These are phyloP conservation scores for Candida labiduridarum DNA, from an alignment of 1,139 yeast species.

Conservation along the genomic window DNA sequence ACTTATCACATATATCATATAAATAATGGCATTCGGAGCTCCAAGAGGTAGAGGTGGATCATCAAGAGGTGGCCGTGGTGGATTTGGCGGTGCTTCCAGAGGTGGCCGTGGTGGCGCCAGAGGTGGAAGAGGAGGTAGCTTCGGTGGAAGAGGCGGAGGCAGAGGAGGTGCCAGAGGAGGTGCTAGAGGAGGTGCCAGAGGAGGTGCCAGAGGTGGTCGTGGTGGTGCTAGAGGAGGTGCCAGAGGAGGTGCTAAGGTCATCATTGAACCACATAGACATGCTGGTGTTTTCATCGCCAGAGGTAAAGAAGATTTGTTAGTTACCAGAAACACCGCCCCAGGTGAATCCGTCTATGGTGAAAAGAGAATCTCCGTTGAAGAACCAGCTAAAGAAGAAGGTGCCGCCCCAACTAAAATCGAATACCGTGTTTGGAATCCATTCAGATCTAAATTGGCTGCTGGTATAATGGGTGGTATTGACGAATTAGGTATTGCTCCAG, in stretches of 20 bases:
- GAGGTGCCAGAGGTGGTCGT: constrained; percentile 64
- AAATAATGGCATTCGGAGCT: constrained; percentile 25
- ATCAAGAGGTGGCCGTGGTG: constrained; percentile 35
- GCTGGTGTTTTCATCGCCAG: constrained; percentile 98
- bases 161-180: constrained; percentile 49
- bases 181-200: constrained; percentile 47
- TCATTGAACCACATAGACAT: constrained; percentile 97
- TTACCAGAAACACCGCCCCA: constrained; percentile 95
- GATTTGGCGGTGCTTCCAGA: constrained; percentile 47
- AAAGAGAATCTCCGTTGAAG: constrained; percentile 93
- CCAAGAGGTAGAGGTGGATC: constrained; percentile 21
- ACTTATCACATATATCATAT: not conserved
- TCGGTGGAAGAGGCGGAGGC: constrained; percentile 37
- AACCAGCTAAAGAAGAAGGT: constrained; percentile 83
- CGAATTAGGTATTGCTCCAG: constrained; percentile 96
- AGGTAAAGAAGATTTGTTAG: constrained; percentile 98
- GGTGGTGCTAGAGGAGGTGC: constrained; percentile 84
- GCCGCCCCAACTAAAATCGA: constrained; percentile 92
- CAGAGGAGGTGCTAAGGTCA: constrained; percentile 88
- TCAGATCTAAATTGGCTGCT: constrained; percentile 99
- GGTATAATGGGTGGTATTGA: constrained; percentile 99
- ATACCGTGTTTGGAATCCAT: constrained; percentile 99
- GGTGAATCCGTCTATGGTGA: constrained; percentile 99
- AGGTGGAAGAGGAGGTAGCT: constrained; percentile 43
- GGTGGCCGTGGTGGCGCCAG: constrained; percentile 55